These are phyloP conservation scores for Vigna unguiculata DNA, from an alignment of 306 rosid genomes.

Conservation along the genomic window DNA sequence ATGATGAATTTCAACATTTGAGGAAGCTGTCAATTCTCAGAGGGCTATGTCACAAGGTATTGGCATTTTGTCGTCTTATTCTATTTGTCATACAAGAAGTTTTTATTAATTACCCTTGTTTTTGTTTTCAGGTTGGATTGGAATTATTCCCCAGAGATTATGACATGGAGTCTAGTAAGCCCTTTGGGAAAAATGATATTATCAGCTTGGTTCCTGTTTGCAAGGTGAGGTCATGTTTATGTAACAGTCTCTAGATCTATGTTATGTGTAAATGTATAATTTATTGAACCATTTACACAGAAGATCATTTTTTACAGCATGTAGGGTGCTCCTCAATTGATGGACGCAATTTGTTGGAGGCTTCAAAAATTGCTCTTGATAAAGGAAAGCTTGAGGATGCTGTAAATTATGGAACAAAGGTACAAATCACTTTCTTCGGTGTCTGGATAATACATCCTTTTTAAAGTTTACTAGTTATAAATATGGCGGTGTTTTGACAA, in stretches of 20 bases:
- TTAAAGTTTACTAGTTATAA: conserved; percentile 2
- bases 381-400: conserved; percentile 99
- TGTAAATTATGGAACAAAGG: conserved; percentile 93
- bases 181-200: conserved; percentile 75
- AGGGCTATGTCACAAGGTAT: conserved; percentile 92
- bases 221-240: conserved; percentile 66
- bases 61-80: not conserved
- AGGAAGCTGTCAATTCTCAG: conserved; percentile 85
- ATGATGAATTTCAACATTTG: conserved; percentile 80
- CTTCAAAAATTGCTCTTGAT: conserved; percentile 94
- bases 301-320: conserved; percentile 60
- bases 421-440: conserved; percentile 41
- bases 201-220: conserved; percentile 90
- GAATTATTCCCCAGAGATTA: conserved; percentile 88
- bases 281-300: conserved; percentile 18
- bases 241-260: not conserved
- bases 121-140: conserved; percentile 75
- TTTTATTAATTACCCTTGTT: conserved; percentile 23
- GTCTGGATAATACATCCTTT: conserved; percentile 12
- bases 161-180: conserved; percentile 76
- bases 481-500: conserved; percentile 33
- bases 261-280: conserved; percentile 30
- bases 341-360: conserved; percentile 90
- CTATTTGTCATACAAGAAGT: conserved; percentile 19
- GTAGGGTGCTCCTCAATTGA: conserved; percentile 87